These are phyloP conservation scores for Pilatotrama ljubarskyi DNA, from an alignment of 768 basidiomycete genomes.

Conservation along the genomic window DNA sequence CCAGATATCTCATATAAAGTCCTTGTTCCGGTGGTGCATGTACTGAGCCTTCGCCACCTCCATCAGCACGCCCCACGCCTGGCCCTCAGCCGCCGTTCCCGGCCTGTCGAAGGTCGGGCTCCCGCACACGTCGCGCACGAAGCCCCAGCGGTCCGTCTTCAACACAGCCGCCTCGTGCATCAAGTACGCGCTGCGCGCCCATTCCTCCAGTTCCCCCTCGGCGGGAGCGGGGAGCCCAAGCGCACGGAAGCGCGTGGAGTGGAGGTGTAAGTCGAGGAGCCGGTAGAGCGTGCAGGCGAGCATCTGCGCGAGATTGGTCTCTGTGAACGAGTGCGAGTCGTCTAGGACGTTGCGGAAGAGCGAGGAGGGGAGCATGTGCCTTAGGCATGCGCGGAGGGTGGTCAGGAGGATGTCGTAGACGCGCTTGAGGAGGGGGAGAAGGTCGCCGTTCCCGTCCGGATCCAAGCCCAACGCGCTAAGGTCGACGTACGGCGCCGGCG, in stretches of 20 bases:
- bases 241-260: background rate
- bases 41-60: constrained; percentile 20
- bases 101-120: constrained; percentile 25
- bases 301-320: constrained; percentile 29
- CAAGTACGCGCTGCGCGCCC: constrained; percentile 14
- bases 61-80: constrained; percentile 24
- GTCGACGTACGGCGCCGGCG: background rate
- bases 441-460: background rate
- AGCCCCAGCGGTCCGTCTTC: constrained; percentile 27
- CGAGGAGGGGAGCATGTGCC: constrained; percentile 15
- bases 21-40: background rate
- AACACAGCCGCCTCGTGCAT: constrained; percentile 17
- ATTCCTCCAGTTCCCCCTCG: background rate
- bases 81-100: constrained; percentile 27
- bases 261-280: constrained; percentile 17
- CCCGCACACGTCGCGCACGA: constrained; percentile 29
- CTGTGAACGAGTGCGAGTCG: constrained; percentile 24
- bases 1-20: background rate
- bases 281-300: constrained; percentile 29
- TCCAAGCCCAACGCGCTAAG: background rate
- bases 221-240: constrained; percentile 2
- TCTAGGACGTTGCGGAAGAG: constrained; percentile 29
- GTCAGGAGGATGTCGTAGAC: constrained; percentile 13
- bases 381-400: constrained; percentile 20
- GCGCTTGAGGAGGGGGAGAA: background rate